A percentile compares a stretch with the other conserved stretches of the same genome.
These are phyloP conservation scores for Capsicum pubescens DNA, from an alignment of 257 asterid genomes.

Conservation along the genomic window DNA sequence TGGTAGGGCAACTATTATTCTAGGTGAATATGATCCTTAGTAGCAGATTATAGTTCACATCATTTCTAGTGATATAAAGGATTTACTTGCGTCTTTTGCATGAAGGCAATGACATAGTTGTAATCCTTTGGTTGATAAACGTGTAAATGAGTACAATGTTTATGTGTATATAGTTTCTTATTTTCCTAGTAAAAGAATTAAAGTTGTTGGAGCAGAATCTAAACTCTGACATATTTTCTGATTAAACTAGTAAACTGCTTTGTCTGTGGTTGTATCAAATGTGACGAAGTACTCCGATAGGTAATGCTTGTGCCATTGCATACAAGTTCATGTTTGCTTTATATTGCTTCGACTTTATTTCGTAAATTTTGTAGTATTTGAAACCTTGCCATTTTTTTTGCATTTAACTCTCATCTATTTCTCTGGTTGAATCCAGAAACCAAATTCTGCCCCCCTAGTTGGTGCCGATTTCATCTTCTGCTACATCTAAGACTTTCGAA, in stretches of 20 bases:
- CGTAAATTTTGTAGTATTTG: not conserved
- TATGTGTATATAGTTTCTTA: not conserved
- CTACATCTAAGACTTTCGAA: not conserved
- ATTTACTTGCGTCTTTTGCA: not conserved
- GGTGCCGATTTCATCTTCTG: not conserved
- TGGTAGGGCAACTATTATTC: slow-evolving; percentile 8
- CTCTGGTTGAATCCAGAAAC: not conserved
- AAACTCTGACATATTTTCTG: not conserved
- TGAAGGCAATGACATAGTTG: not conserved
- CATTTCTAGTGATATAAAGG: not conserved
- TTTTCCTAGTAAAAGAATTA: not conserved
- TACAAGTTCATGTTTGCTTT: not conserved
- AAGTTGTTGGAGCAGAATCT: not conserved
- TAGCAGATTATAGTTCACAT: not conserved
- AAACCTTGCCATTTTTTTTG: not conserved
- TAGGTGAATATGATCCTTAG: not conserved
- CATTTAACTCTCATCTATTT: not conserved
- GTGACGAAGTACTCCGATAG: not conserved
- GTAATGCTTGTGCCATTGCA: not conserved
- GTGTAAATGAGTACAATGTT: slow-evolving; percentile 16
- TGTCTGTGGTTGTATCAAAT: not conserved
- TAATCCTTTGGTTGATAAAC: slow-evolving; percentile 7
- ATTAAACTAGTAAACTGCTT: not conserved
- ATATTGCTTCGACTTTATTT: not conserved
- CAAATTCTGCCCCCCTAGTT: not conserved